Conservation (phyloP, 345 rosid genomes). For the Kandelia obovata region DNA sequence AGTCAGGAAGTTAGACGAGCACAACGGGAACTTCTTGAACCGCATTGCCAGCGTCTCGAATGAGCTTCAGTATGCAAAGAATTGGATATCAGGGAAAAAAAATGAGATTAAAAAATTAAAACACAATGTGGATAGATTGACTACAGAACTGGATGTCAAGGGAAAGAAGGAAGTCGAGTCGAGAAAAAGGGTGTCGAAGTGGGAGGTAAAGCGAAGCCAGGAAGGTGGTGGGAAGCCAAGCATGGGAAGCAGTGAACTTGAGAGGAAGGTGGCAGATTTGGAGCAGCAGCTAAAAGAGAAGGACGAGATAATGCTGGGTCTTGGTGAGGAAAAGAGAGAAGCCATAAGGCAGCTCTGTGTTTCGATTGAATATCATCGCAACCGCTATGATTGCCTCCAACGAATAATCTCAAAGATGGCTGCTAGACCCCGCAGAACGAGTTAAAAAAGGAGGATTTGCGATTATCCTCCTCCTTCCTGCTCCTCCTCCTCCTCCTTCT, state of each 20-base stretch:
- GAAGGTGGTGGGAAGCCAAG: neutral
- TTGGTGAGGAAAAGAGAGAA: conserved; percentile 26
- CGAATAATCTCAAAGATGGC: conserved; percentile 24
- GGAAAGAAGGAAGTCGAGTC: conserved; percentile 4
- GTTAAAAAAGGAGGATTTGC: neutral
- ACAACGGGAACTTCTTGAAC: conserved; percentile 26
- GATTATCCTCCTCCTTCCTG: neutral
- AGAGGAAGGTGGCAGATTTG: conserved; percentile 13
- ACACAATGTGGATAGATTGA: conserved; percentile 7
- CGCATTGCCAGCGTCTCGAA: conserved; percentile 35
- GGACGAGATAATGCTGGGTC: conserved; percentile 3
- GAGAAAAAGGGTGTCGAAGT: conserved; percentile 4
- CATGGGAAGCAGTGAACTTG: conserved; percentile 4
- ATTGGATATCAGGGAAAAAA: conserved; percentile 17
- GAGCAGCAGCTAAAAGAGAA: conserved; percentile 12
- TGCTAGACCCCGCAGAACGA: conserved; percentile 7
- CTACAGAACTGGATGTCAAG: neutral
- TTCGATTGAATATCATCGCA: conserved; percentile 30
- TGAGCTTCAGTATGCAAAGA: conserved; percentile 43
- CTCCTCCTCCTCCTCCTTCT: neutral
- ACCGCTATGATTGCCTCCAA: conserved; percentile 26
- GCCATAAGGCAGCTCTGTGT: conserved; percentile 24
- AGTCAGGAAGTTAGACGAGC: conserved; percentile 33
- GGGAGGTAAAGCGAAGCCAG: conserved; percentile 6
- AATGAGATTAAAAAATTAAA: conserved; percentile 14